Percentiles rank a stretch among this genome's conserved stretches.
Evolutionary conservation across 2,329 filamentous ascomycete species (phyloP).

Genomic region (Bipolaris zeicola): DNA sequence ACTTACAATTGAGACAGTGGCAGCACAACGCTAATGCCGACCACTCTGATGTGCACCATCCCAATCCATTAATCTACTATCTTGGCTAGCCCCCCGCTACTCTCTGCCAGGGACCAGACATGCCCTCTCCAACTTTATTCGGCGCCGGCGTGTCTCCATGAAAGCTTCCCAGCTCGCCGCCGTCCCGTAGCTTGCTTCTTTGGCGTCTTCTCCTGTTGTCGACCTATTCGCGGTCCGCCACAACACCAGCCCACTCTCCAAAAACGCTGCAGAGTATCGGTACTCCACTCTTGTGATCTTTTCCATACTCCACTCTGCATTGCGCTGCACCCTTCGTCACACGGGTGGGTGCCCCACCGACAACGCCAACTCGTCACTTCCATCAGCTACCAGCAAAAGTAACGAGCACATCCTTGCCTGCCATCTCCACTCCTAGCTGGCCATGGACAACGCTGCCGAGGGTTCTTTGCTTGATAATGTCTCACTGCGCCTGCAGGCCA

Average conservation of each 20-base stretch:
- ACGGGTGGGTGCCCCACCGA: conserved; percentile 5
- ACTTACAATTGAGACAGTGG: neutral
- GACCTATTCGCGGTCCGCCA: neutral
- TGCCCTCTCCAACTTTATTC: neutral
- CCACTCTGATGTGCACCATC: neutral
- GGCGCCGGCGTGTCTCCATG: neutral
- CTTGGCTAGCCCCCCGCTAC: neutral
- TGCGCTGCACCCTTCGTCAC: conserved; percentile 3
- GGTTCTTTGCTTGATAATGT: conserved; percentile 14
- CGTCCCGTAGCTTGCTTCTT: conserved; percentile 1
- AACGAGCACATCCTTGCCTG: conserved; percentile 3
- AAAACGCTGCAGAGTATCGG: neutral
- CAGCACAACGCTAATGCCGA: neutral
- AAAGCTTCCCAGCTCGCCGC: neutral
- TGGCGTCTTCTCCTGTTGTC: neutral
- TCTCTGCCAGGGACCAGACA: neutral
- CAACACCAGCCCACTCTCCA: neutral
- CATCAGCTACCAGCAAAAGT: conserved; percentile 1
- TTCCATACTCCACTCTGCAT: conserved; percentile 1
- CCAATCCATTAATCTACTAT: too few species aligned
- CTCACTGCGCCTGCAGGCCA: conserved; percentile 19
- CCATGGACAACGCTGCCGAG: conserved; percentile 16
- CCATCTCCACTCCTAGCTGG: conserved; percentile 1
- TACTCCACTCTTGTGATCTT: neutral
- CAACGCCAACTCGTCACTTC: conserved; percentile 3